phyloP scores from a whole-genome alignment of 2,329 filamentous ascomycete species.

The Trichothecium sympodiale region DNA sequence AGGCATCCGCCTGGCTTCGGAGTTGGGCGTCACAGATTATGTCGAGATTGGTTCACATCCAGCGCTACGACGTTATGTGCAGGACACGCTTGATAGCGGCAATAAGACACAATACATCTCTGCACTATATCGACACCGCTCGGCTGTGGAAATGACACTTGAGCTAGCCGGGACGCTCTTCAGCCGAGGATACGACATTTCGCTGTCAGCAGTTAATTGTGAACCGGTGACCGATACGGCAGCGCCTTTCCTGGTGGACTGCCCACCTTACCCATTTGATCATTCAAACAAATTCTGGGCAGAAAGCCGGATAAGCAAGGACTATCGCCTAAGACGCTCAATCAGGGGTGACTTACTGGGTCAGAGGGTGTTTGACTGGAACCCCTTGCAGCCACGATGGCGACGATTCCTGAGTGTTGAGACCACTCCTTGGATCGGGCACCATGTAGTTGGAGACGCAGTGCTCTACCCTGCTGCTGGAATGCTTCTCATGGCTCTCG shows the following conservation, averaged over 20 bases:
- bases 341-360: constrained; percentile 16
- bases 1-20: background rate
- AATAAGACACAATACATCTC: background rate
- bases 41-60: constrained; percentile 1
- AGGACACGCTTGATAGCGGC: background rate
- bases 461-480: constrained; percentile 21
- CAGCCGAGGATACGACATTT: background rate
- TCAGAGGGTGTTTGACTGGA: constrained; percentile 7
- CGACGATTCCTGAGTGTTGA: constrained; percentile 16
- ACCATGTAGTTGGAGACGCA: constrained; percentile 16
- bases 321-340: constrained; percentile 10
- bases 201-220: background rate
- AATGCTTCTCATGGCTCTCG: constrained; percentile 20
- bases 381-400: constrained; percentile 17
- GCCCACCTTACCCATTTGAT: constrained; percentile 15
- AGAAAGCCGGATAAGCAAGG: constrained; percentile 13
- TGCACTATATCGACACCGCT: background rate
- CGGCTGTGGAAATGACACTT: background rate
- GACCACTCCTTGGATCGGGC: constrained; percentile 18
- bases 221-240: background rate
- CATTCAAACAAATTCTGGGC: constrained; percentile 9
- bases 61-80: background rate
- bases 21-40: background rate
- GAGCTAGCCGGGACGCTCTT: constrained; percentile 1
- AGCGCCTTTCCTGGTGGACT: constrained; percentile 2